Evolutionary conservation across 2,329 filamentous ascomycete genomes (phyloP).

Genomic region (Colletotrichum orchidophilum): DNA sequence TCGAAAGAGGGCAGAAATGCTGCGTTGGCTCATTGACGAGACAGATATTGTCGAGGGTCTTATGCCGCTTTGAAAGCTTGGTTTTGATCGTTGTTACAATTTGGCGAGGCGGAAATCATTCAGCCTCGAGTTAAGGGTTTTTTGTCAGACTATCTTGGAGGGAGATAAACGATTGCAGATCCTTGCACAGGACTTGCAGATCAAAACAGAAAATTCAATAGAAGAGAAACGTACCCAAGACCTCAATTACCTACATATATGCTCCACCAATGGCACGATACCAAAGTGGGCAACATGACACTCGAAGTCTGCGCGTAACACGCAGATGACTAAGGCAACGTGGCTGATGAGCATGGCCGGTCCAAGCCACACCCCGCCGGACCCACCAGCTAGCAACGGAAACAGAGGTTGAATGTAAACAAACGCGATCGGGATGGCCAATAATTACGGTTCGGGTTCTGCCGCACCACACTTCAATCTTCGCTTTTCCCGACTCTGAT

Average conservation of each 20-base stretch:
- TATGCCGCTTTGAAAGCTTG: too few relatives aligned
- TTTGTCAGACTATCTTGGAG: too few relatives aligned
- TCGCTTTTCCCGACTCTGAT: slow-evolving; percentile 13
- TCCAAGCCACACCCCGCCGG: slow-evolving; percentile 26
- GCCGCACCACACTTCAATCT: slow-evolving; percentile 5
- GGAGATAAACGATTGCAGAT: too few relatives aligned
- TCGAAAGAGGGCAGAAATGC: not conserved
- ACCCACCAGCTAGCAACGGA: slow-evolving; percentile 33
- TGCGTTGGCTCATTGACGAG: not conserved
- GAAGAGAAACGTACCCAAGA: too few relatives aligned
- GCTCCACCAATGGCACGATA: too few relatives aligned
- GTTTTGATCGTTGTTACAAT: too few relatives aligned
- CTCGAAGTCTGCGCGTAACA: too few relatives aligned
- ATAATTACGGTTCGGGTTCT: slow-evolving; percentile 16
- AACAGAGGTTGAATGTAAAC: slow-evolving; percentile 35
- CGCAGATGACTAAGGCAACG: too few relatives aligned
- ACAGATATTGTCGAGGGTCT: not conserved
- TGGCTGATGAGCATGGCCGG: not conserved
- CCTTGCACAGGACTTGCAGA: too few relatives aligned
- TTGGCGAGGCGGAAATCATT: not conserved
- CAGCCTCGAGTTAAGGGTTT: not conserved
- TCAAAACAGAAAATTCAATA: too few relatives aligned
- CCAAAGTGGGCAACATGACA: too few relatives aligned
- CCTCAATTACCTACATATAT: too few relatives aligned
- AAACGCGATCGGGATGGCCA: slow-evolving; percentile 33